Evolutionary conservation across 371 early-diverging fungal genomes (phyloP).

Genomic region (Mortierella sp.): DNA sequence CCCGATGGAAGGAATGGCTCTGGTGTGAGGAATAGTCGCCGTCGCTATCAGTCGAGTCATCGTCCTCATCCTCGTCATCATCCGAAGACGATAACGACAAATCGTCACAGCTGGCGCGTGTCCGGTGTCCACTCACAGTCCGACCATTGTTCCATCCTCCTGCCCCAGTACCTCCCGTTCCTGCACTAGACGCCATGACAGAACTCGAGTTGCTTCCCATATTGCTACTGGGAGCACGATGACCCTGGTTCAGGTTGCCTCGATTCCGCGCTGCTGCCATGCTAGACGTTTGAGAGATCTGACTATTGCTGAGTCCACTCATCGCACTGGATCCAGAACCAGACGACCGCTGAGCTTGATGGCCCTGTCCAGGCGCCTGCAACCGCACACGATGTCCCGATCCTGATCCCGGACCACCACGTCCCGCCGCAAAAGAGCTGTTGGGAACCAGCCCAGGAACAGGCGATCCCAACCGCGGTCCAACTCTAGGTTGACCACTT

Average conservation of each 20-base stretch:
- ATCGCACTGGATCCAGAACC: conserved; percentile 44
- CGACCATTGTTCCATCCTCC: conserved; percentile 4
- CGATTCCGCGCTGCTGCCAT: not conserved
- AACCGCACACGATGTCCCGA: conserved; percentile 28
- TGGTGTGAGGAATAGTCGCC: conserved; percentile 34
- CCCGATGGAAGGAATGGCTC: conserved; percentile 2
- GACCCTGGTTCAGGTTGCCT: conserved; percentile 11
- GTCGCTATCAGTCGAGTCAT: conserved; percentile 56
- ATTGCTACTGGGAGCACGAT: conserved; percentile 40
- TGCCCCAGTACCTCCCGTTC: not conserved
- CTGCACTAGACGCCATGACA: conserved; percentile 4
- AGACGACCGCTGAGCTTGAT: conserved; percentile 38
- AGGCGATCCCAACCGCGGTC: conserved; percentile 23
- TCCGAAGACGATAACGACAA: conserved; percentile 52
- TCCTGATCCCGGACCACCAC: conserved; percentile 9
- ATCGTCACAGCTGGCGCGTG: conserved; percentile 50
- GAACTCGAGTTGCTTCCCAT: conserved; percentile 46
- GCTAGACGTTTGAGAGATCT: not conserved
- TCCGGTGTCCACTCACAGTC: conserved; percentile 35
- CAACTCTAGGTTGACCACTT: not conserved
- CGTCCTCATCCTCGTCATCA: conserved; percentile 53
- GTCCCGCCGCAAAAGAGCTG: conserved; percentile 5
- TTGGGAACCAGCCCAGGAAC: conserved; percentile 16
- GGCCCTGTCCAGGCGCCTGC: conserved; percentile 43
- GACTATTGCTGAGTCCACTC: conserved; percentile 11